Evolutionary conservation across 352 stramenopile species (phyloP).

Genomic region (Pythium oligandrum): DNA sequence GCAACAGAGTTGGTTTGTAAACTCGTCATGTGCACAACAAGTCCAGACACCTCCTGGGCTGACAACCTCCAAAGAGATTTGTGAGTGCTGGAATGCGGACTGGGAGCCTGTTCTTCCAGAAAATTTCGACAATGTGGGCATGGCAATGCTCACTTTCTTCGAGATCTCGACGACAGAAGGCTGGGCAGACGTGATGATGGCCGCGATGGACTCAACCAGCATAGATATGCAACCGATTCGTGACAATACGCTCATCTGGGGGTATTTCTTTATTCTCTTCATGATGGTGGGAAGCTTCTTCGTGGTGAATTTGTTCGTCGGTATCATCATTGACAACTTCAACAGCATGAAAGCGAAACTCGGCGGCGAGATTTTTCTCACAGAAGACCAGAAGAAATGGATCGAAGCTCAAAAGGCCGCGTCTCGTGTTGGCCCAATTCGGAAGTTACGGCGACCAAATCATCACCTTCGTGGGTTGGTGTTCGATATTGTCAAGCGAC

Average conservation of each 20-base stretch:
- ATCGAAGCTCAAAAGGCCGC: conserved; percentile 74
- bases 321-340: conserved; percentile 94
- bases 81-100: conserved; percentile 46
- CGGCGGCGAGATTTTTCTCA: conserved; percentile 77
- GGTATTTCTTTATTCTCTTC: conserved; percentile 88
- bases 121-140: conserved; percentile 85
- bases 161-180: conserved; percentile 93
- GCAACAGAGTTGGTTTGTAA: conserved; percentile 49
- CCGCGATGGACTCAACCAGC: conserved; percentile 78
- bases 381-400: conserved; percentile 89
- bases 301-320: conserved; percentile 92
- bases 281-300: conserved; percentile 93
- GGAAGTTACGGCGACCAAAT: conserved; percentile 46
- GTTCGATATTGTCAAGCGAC: conserved; percentile 63
- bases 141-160: conserved; percentile 85
- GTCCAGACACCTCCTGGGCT: conserved; percentile 15
- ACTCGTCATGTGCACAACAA: conserved; percentile 27
- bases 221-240: conserved; percentile 91
- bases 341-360: conserved; percentile 85
- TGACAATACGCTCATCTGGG: conserved; percentile 77
- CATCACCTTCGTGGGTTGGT: conserved; percentile 40
- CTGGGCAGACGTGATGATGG: conserved; percentile 91
- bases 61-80: conserved; percentile 54
- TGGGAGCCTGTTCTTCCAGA: conserved; percentile 50
- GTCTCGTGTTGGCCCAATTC: conserved; percentile 57